A percentile compares a stretch with the other conserved stretches of the same genome.
phyloP scores from a whole-genome alignment of 306 rosid genomes.

The Dalbergia oliveri region DNA sequence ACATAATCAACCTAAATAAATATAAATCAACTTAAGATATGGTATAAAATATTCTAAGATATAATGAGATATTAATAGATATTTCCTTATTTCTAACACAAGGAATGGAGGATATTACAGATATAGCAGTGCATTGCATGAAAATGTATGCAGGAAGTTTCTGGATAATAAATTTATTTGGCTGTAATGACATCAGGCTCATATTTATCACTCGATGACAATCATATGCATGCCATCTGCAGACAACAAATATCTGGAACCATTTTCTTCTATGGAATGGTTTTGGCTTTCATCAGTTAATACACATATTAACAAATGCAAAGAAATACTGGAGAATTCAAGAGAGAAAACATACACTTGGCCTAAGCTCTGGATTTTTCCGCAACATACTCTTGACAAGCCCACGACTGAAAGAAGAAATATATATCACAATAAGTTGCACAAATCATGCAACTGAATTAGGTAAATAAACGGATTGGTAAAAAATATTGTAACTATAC shows the following conservation, averaged over 20 bases:
- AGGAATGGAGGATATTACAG: background rate
- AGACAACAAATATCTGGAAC: background rate
- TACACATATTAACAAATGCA: conserved; percentile 1
- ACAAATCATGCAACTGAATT: conserved; percentile 22
- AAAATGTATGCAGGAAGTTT: background rate
- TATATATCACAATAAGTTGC: conserved; percentile 33
- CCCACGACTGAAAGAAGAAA: conserved; percentile 77
- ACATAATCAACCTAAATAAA: too few relatives aligned
- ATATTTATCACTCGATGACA: conserved; percentile 12
- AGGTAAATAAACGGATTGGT: background rate
- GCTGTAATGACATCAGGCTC: conserved; percentile 13
- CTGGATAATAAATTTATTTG: background rate
- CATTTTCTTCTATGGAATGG: background rate
- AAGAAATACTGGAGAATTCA: conserved; percentile 2
- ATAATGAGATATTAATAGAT: too few relatives aligned
- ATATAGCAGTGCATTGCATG: background rate
- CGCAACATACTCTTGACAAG: conserved; percentile 97
- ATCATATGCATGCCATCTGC: background rate
- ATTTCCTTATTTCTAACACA: too few relatives aligned
- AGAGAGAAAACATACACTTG: conserved; percentile 75
- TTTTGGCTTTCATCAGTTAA: conserved; percentile 14
- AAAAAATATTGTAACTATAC: conserved; percentile 10
- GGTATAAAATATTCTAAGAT: too few relatives aligned
- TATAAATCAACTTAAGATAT: too few relatives aligned
- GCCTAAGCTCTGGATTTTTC: conserved; percentile 94